Base-by-base conservation (phyloP, 805 yeast species). In the Phaffomyces thermotolerans region DNA sequence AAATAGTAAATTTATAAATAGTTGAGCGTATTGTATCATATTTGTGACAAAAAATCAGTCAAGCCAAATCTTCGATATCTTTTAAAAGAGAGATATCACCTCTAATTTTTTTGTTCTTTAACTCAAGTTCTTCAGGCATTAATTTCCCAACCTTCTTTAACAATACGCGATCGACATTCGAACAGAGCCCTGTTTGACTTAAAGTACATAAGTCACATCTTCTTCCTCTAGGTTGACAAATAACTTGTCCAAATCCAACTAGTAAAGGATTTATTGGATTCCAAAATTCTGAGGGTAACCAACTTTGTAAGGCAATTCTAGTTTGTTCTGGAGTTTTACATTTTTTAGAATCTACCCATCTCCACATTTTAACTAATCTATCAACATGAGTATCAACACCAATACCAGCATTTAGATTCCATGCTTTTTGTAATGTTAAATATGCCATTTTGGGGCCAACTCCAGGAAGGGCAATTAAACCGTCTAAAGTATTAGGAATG, bases 361-460 rank as follows among this genome's bases (percentile, higher is more conserved):
- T 71, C 84, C 89, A 88, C 78, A 83, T 73, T 45, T 77, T 79
- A 0, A 89, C 79, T 46, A 89, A 66, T 42, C 98, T 67, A 53
- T 85, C 90, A 42, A 90, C 78, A 61, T 90, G 98, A 3, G 87
- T 90, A 59, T 90, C 98, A 10, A 90, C 96, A 8, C 97, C 96
- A n/a, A 90, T 86, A 0, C 97, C 97, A 13, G 69, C 66, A 42
- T 72, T 79, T 46, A 81, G 67, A 35, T 71, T 67, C 96, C 96
- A 89, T 0, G 93, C 95, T 34, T 78, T 75, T 54, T 88, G 95
- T 46, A 88, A 66, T 2, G 90, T 71, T 34, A 90, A 64, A 58
- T 76, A 84, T 0, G 95, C 95, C 98, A 90, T 90, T 60, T 90
- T 90, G 8, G 96, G 96, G 0, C 98, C 98, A 3, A 90, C 95